Percentiles rank a stretch among this genome's conserved stretches.
Conservation (phyloP, 768 basidiomycete species). For the Boletus insuetus region DNA sequence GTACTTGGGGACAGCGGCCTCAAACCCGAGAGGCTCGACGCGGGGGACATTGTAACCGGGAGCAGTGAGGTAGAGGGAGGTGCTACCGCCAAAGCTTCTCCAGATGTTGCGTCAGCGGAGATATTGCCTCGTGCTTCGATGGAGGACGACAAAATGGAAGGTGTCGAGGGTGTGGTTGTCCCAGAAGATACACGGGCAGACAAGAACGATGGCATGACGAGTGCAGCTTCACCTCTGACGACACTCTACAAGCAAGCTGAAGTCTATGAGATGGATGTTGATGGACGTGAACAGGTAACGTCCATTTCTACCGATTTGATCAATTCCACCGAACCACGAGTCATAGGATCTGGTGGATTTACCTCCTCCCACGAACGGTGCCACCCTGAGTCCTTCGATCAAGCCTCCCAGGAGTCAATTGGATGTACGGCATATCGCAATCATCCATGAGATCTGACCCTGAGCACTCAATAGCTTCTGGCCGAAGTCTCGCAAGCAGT, state of each 20-base stretch:
- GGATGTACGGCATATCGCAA: constrained; percentile 23
- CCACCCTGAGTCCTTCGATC: constrained; percentile 10
- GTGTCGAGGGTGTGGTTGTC: constrained; percentile 6
- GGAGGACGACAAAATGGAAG: constrained; percentile 19
- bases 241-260: constrained; percentile 3
- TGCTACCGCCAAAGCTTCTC: not conserved
- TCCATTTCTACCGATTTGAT: not conserved
- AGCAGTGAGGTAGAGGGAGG: not conserved
- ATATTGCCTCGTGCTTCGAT: not conserved
- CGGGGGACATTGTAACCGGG: not conserved
- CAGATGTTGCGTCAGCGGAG: not conserved
- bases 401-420: constrained; percentile 22
- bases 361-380: not conserved
- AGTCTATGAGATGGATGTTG: constrained; percentile 14
- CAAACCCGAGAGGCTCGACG: constrained; percentile 9
- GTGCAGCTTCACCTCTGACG: not conserved
- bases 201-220: not conserved
- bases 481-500: constrained; percentile 29
- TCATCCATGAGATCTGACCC: constrained; percentile 13
- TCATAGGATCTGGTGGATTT: constrained; percentile 4
- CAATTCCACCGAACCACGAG: not conserved
- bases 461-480: constrained; percentile 24
- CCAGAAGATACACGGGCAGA: not conserved
- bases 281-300: constrained; percentile 22
- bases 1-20: constrained; percentile 19